Percentiles rank a stretch among this genome's conserved stretches.
phyloP scores from a whole-genome alignment of 192 early-diverging fungal species.

The Entomortierella beljakovae region DNA sequence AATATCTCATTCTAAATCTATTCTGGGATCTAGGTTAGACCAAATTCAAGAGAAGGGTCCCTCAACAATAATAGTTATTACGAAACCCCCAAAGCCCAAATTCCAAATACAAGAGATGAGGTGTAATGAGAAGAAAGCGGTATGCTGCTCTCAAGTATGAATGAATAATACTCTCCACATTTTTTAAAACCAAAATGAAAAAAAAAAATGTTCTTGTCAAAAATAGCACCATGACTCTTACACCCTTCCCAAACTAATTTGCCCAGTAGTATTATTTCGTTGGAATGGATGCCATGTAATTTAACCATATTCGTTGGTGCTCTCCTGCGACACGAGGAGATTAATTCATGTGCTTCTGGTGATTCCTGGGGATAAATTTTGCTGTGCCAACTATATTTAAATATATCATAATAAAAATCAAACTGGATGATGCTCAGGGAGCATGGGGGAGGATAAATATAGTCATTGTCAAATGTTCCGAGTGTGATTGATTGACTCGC shows the following conservation, averaged over 20 bases:
- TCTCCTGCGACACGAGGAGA: too few relatives aligned
- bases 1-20: too few relatives aligned
- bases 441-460: conserved; percentile 3
- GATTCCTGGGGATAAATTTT: neutral
- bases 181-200: conserved; percentile 9
- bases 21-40: too few relatives aligned
- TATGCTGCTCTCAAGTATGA: too few relatives aligned
- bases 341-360: too few relatives aligned
- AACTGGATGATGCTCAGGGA: neutral
- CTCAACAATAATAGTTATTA: too few relatives aligned
- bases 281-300: neutral
- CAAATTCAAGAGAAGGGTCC: too few relatives aligned
- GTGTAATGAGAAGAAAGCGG: too few relatives aligned
- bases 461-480: neutral
- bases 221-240: conserved; percentile 6
- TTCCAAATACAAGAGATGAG: too few relatives aligned
- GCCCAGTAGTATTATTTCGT: too few relatives aligned
- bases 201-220: neutral
- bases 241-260: neutral
- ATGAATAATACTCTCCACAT: neutral
- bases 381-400: too few relatives aligned
- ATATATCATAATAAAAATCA: neutral
- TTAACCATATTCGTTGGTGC: neutral
- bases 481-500: neutral
- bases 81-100: too few relatives aligned